Evolutionary conservation across 2,329 filamentous ascomycete genomes (phyloP).

Genomic region (Knoxdaviesia capensis): DNA sequence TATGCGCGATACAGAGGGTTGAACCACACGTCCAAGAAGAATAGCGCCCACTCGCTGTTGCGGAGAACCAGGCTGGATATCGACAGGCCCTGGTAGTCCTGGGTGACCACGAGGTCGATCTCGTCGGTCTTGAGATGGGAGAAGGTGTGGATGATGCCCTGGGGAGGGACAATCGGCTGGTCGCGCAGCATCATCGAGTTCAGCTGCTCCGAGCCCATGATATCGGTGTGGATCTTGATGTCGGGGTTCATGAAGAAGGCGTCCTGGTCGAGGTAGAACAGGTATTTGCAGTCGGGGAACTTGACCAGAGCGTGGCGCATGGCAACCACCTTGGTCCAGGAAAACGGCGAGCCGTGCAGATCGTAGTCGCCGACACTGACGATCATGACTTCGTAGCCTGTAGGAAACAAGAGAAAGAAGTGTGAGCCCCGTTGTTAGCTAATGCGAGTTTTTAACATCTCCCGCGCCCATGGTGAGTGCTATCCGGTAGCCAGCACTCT

Average conservation of each 20-base stretch:
- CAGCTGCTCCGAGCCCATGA: conserved; percentile 47
- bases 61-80: conserved; percentile 61
- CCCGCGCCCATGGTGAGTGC: too few relatives aligned
- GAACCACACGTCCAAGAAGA: conserved; percentile 89
- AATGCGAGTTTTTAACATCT: too few relatives aligned
- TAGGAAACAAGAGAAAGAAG: background rate
- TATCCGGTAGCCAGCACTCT: too few relatives aligned
- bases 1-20: conserved; percentile 86
- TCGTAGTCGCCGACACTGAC: conserved; percentile 59
- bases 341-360: conserved; percentile 34
- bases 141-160: conserved; percentile 94
- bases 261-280: conserved; percentile 77
- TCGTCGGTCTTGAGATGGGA: conserved; percentile 56
- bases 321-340: conserved; percentile 67
- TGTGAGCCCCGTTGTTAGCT: too few relatives aligned
- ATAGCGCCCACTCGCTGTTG: conserved; percentile 79
- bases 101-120: conserved; percentile 64
- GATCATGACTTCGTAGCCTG: conserved; percentile 77
- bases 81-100: conserved; percentile 64
- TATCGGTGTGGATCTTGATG: conserved; percentile 45
- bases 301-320: conserved; percentile 73
- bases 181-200: conserved; percentile 70
- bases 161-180: conserved; percentile 72
- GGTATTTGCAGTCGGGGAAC: conserved; percentile 54
- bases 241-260: conserved; percentile 74